A percentile compares a stretch with the other conserved stretches of the same genome.
phyloP scores from a whole-genome alignment of 2,329 filamentous ascomycete species.

The Aspergillus felis region DNA sequence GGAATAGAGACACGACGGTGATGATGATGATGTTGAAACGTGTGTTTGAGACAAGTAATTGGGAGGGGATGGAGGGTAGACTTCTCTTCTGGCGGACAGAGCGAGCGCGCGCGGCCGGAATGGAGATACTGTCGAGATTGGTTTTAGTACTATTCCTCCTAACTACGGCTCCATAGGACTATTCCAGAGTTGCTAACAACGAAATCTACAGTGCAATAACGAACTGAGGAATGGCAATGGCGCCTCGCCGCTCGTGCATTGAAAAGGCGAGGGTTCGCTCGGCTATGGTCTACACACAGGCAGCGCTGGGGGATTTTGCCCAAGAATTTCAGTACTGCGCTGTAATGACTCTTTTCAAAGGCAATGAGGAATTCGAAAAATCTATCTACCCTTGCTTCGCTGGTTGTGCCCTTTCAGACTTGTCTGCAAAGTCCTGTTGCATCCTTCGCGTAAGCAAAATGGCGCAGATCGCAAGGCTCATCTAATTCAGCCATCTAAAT shows the following conservation, averaged over 20 bases:
- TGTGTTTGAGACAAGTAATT: background rate
- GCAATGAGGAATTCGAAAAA: background rate
- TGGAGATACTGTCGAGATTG: background rate
- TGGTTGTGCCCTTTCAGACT: background rate
- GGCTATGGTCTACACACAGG: background rate
- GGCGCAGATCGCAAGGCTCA: constrained; percentile 8
- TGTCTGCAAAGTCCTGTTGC: background rate
- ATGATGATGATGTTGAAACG: background rate
- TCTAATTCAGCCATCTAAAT: constrained; percentile 2
- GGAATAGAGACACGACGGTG: background rate
- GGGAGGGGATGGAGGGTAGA: background rate
- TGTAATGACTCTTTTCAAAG: background rate
- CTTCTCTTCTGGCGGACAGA: background rate
- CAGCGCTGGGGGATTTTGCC: background rate
- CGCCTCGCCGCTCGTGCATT: background rate
- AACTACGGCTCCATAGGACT: background rate
- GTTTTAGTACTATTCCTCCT: background rate
- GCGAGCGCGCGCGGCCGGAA: background rate
- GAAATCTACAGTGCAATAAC: background rate
- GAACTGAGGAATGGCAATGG: background rate
- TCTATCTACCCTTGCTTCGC: background rate
- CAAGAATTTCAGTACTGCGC: background rate
- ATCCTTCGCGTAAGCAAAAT: background rate
- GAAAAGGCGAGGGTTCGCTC: background rate
- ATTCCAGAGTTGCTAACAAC: background rate